phyloP scores from a whole-genome alignment of 371 early-diverging fungal genomes.

The Mucor mucedo region DNA sequence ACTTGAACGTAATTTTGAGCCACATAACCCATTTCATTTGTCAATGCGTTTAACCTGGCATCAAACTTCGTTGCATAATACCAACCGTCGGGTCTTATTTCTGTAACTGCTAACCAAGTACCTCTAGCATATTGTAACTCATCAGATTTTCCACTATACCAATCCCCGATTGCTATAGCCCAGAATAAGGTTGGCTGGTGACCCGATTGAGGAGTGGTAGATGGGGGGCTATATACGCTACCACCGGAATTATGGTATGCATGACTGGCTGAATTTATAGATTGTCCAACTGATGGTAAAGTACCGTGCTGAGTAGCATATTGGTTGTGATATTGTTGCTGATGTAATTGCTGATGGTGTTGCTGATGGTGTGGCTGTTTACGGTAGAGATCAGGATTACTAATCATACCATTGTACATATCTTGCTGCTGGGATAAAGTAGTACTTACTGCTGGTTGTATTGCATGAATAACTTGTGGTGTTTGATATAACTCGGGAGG shows the following conservation, averaged over 20 bases:
- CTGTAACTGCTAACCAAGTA: constrained; percentile 70
- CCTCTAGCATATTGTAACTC: constrained; percentile 80
- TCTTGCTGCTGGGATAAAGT: constrained; percentile 3
- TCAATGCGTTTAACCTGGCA: constrained; percentile 26
- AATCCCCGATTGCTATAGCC: constrained; percentile 85
- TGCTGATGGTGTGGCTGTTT: constrained; percentile 1
- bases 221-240: constrained; percentile 2
- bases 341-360: background rate
- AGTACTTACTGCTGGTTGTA: background rate
- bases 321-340: constrained; percentile 13
- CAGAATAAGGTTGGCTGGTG: constrained; percentile 18
- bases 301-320: background rate
- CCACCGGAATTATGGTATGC: background rate
- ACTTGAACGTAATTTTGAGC: constrained; percentile 34
- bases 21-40: constrained; percentile 40
- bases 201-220: constrained; percentile 1
- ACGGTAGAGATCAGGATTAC: background rate
- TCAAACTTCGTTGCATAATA: constrained; percentile 75
- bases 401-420: constrained; percentile 4
- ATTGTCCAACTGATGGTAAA: background rate
- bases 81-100: constrained; percentile 70
- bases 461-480: background rate
- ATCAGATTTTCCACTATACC: constrained; percentile 76
- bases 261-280: background rate
- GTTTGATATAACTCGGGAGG: background rate